These are phyloP conservation scores for Dimargaris cristalligena DNA, from an alignment of 192 early-diverging fungal species.

Conservation along the genomic window DNA sequence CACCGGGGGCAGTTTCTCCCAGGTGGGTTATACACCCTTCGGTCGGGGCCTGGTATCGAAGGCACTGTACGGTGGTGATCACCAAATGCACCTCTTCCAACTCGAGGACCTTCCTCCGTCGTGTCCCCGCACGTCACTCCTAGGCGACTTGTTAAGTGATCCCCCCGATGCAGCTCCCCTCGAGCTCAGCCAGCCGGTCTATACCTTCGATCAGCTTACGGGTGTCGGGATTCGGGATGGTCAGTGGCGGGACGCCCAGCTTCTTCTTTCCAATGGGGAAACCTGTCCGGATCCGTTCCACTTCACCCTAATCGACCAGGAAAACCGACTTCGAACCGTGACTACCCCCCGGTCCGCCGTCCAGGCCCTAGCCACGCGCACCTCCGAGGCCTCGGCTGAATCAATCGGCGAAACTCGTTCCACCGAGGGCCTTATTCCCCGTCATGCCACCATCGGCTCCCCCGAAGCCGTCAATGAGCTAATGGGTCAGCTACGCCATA, in stretches of 20 bases:
- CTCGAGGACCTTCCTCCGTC: no score
- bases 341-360: no score
- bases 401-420: no score
- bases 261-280: neutral
- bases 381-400: no score
- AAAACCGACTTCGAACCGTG: conserved; percentile 1
- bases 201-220: neutral
- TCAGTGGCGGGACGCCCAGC: neutral
- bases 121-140: no score
- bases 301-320: neutral
- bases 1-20: neutral
- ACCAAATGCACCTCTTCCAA: neutral
- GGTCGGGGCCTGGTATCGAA: neutral
- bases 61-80: neutral
- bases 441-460: no score
- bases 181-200: neutral
- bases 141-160: neutral
- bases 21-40: neutral
- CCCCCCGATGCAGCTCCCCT: neutral
- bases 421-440: no score
- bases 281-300: neutral
- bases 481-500: neutral
- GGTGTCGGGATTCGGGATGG: neutral
- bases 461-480: neutral
- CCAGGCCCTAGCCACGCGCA: no score